Evolutionary conservation across 23 red algal genomes (phyloP).

Genomic region (Agarophyton chilense): DNA sequence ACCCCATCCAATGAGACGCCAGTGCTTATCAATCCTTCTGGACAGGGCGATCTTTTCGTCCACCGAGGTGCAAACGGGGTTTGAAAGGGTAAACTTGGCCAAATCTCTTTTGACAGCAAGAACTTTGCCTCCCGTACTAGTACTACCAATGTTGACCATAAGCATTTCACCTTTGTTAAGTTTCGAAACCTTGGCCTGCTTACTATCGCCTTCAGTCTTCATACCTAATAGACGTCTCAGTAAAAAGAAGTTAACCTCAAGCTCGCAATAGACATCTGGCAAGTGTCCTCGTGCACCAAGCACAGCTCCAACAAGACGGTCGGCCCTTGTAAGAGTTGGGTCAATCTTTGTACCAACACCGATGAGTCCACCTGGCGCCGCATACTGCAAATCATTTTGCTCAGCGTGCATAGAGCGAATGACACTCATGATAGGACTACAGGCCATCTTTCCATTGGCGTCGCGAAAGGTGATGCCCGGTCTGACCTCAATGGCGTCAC

Average conservation of each 20-base stretch:
- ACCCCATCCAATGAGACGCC: constrained; percentile 99
- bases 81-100: constrained; percentile 86
- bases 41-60: constrained; percentile 99
- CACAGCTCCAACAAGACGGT: constrained; percentile 96
- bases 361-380: constrained; percentile 96
- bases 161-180: constrained; percentile 91
- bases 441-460: constrained; percentile 64
- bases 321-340: constrained; percentile 93
- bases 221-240: constrained; percentile 94
- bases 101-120: constrained; percentile 90
- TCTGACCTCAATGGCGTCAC: constrained; percentile 94
- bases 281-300: constrained; percentile 90
- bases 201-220: constrained; percentile 87
- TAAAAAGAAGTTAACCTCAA: constrained; percentile 99
- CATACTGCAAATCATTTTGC: constrained; percentile 91
- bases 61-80: constrained; percentile 88
- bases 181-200: constrained; percentile 88
- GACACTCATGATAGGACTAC: constrained; percentile 88
- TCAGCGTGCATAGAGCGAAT: constrained; percentile 98
- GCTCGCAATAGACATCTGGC: constrained; percentile 88
- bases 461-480: constrained; percentile 90
- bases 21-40: constrained; percentile 94
- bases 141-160: constrained; percentile 98
- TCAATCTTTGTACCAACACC: constrained; percentile 99
- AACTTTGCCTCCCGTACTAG: constrained; percentile 92